Percentiles rank a stretch among this genome's conserved stretches.
Conservation (phyloP, 2,329 filamentous ascomycete genomes). For the Claviceps sp. region DNA sequence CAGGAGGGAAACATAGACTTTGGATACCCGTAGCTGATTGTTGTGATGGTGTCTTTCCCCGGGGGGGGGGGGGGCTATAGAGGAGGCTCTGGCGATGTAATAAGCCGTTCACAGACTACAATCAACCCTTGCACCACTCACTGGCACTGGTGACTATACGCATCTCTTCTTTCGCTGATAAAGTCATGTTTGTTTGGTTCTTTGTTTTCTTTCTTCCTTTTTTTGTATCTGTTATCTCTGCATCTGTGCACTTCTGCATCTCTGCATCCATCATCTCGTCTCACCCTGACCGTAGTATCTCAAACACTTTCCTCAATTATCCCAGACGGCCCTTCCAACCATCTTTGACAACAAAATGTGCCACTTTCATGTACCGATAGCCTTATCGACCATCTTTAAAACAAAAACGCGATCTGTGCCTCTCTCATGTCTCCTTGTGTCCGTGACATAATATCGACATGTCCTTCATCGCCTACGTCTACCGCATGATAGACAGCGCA, state of each 20-base stretch:
- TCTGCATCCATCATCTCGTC: neutral
- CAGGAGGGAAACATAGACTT: too few relatives aligned
- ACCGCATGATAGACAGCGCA: neutral
- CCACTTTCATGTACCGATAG: neutral
- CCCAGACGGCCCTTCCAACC: neutral
- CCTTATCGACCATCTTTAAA: neutral
- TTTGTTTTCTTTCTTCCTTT: neutral
- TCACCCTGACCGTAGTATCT: neutral
- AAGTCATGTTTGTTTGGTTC: neutral
- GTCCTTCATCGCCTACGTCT: neutral
- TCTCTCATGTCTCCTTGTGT: neutral
- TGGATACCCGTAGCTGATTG: too few relatives aligned
- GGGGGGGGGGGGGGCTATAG: too few relatives aligned
- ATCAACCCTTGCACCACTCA: too few relatives aligned
- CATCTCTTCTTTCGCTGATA: neutral
- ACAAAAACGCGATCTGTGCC: neutral
- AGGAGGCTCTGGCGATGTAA: too few relatives aligned
- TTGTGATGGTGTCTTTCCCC: too few relatives aligned
- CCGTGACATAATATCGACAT: neutral
- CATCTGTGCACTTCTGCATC: neutral
- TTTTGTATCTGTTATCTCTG: neutral
- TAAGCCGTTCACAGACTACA: too few relatives aligned
- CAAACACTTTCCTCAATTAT: neutral
- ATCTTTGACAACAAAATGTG: neutral
- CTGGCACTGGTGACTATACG: neutral